Base-by-base conservation (phyloP, 257 asterid species). In the Asclepias syriaca region DNA sequence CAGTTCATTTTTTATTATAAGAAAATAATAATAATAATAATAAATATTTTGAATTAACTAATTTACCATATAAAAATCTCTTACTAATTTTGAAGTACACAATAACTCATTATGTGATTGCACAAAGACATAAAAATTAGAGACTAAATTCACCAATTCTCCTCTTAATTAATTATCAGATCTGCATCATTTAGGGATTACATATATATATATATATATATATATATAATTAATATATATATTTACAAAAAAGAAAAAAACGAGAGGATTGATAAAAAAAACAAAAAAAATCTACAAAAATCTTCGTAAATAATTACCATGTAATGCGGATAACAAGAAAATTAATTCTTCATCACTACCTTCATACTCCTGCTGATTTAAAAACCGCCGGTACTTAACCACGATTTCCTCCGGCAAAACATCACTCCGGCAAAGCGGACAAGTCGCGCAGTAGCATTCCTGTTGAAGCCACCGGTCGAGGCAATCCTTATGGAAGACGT, bases 381-480 rank as follows among this genome's bases (percentile, higher is more conserved):
- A 68, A 69, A 58, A 77, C 51, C 59, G 76, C n/a, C 73, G 69
- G 71, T 74, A 74, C 55, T 72, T 72, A 7, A 58, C 46, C 57
- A 66, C 43, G 40, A 70, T 40, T 77, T 79, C 89, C 56, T 74
- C 86, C 74, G 90, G 89, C 81, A 89, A 57, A 70, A 87, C 90
- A 11, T 65, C 68, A 21, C 69, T 63, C 57, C 96, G 90, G 76
- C 96, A 89, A 24, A 89, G 83, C 0, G 96, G 96, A 55, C 96
- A 89, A 32, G 92, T 86, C 76, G 87, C 86, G 43, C 39, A 50
- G 32, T 7, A 43, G 8, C 48, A 43, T 6, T 84, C 87, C 10
- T 72, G 80, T 66, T 78, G 87, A 24, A 89, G 87, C 96, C 96
- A 89, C 79, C 83, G 76, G 85, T 89, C 94, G 10, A 89, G 69